Conservation (phyloP, 192 early-diverging fungal species). For the Backusella circina region DNA sequence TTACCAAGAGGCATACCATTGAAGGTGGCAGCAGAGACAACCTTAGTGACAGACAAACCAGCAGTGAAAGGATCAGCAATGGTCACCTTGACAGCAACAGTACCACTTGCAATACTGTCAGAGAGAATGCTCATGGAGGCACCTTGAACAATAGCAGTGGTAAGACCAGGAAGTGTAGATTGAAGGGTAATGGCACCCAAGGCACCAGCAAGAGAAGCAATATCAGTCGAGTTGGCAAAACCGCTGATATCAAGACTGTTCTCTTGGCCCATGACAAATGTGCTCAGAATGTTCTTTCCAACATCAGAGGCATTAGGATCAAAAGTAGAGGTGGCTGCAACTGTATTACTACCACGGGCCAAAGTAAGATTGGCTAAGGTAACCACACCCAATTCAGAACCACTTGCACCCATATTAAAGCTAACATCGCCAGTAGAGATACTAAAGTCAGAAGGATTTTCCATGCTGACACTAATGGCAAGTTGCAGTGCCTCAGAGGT, state of each 20-base stretch:
- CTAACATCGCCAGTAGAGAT: conserved; percentile 50
- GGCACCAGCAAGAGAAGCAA: conserved; percentile 45
- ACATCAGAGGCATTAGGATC: conserved; percentile 39
- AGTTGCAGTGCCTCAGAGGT: conserved; percentile 33
- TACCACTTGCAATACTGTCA: conserved; percentile 37
- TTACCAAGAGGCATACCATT: conserved; percentile 39
- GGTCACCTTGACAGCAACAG: conserved; percentile 43
- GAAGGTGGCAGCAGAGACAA: conserved; percentile 43
- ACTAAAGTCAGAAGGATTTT: conserved; percentile 41
- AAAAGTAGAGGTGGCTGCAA: conserved; percentile 40
- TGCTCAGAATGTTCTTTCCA: conserved; percentile 44
- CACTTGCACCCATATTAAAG: conserved; percentile 41
- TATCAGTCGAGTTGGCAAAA: conserved; percentile 34
- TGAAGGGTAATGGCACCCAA: conserved; percentile 37
- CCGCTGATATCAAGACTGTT: conserved; percentile 41
- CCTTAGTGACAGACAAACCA: conserved; percentile 42
- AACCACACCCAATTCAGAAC: conserved; percentile 44
- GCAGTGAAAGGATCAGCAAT: conserved; percentile 55
- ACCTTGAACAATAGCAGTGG: conserved; percentile 37
- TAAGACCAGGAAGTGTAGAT: conserved; percentile 46
- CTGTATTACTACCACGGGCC: conserved; percentile 37
- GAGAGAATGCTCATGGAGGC: conserved; percentile 38
- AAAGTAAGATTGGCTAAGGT: conserved; percentile 42
- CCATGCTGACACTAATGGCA: conserved; percentile 39
- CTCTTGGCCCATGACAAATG: conserved; percentile 45